These are phyloP conservation scores for Penicillium sp. DNA, from an alignment of 2,329 filamentous ascomycete species.

Conservation along the genomic window DNA sequence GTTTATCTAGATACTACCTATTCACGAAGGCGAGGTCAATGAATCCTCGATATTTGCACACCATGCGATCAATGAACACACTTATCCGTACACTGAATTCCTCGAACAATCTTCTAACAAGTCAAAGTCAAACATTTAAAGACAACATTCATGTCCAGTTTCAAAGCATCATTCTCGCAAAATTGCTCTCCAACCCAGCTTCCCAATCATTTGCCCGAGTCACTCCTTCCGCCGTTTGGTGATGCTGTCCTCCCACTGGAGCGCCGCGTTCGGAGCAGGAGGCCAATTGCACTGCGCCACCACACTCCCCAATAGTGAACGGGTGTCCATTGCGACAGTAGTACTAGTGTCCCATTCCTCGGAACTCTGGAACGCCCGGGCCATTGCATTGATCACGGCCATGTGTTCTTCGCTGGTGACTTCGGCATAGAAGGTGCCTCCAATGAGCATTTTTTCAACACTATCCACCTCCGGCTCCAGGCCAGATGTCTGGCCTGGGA, in stretches of 20 bases:
- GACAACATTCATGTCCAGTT: neutral
- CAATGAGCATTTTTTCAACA: conserved; percentile 50
- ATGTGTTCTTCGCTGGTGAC: conserved; percentile 57
- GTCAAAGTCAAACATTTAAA: too few species aligned
- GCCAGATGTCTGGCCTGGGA: conserved; percentile 33
- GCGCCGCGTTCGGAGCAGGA: conserved; percentile 65
- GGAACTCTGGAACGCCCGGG: conserved; percentile 52
- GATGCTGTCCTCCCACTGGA: conserved; percentile 55
- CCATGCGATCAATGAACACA: too few species aligned
- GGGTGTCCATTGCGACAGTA: conserved; percentile 44
- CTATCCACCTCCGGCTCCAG: conserved; percentile 52
- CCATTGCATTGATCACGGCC: conserved; percentile 56
- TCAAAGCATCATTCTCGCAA: neutral
- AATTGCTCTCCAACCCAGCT: neutral
- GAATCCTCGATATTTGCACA: too few species aligned
- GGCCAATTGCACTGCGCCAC: conserved; percentile 64
- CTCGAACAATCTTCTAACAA: too few species aligned
- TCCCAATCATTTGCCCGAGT: neutral
- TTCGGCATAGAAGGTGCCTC: conserved; percentile 51
- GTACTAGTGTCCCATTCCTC: conserved; percentile 55
- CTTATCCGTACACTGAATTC: too few species aligned
- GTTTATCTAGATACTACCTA: too few species aligned
- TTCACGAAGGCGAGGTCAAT: too few species aligned
- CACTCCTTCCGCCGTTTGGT: neutral
- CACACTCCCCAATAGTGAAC: conserved; percentile 68